A percentile compares a stretch with the other conserved stretches of the same genome.
Conservation (phyloP, 495 filamentous ascomycete genomes). For the Amorphotheca resinae region DNA sequence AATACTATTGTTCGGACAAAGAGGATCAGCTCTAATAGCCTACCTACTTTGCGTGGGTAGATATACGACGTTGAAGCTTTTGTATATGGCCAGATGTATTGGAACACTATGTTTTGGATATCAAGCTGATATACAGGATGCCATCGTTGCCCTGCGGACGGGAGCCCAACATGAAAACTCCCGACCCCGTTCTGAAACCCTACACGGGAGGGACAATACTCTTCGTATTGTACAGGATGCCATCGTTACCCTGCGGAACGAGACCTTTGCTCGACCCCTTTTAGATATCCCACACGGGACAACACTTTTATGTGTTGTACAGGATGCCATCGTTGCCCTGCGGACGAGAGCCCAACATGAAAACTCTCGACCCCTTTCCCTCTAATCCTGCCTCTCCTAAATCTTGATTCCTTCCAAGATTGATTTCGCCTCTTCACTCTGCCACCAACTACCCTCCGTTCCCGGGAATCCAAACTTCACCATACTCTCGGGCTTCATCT, state of each 20-base stretch:
- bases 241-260: constrained; percentile 54
- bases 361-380: constrained; percentile 8
- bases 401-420: constrained; percentile 51
- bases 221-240: constrained; percentile 37
- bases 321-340: constrained; percentile 56
- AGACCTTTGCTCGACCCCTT: constrained; percentile 14
- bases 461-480: constrained; percentile 64
- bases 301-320: constrained; percentile 7
- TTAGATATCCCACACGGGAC: background rate
- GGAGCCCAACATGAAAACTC: constrained; percentile 26
- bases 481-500: constrained; percentile 89
- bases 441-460: constrained; percentile 70
- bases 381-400: constrained; percentile 8
- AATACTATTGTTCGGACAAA: too few relatives aligned
- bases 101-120: background rate
- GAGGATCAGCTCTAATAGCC: too few relatives aligned
- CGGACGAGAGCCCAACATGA: constrained; percentile 37
- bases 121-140: constrained; percentile 17
- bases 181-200: constrained; percentile 8
- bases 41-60: too few relatives aligned
- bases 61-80: too few relatives aligned
- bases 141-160: constrained; percentile 54
- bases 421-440: constrained; percentile 49
- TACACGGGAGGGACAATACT: background rate
- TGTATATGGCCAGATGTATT: too few relatives aligned